phyloP scores from a whole-genome alignment of 305 asterid genomes.

The Caryopteris hybrid region DNA sequence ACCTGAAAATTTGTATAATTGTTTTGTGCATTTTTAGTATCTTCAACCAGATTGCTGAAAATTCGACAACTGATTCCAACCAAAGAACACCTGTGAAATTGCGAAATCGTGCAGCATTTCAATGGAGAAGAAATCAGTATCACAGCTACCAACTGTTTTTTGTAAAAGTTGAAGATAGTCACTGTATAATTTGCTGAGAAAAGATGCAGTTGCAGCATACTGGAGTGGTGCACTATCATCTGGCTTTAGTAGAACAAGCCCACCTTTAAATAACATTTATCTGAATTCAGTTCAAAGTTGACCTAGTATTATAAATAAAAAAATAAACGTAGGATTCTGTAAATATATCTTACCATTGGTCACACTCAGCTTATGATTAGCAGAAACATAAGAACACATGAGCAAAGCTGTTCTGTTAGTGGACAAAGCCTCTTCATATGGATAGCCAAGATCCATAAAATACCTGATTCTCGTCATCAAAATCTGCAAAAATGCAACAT shows the following conservation, averaged over 20 bases:
- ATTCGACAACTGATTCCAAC: too few relatives aligned
- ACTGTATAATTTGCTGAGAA: slow-evolving; percentile 54
- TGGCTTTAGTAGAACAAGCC: slow-evolving; percentile 41
- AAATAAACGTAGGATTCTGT: too few relatives aligned
- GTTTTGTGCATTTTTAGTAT: too few relatives aligned
- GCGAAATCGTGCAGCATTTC: slow-evolving; percentile 37
- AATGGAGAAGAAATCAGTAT: slow-evolving; percentile 23
- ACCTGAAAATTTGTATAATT: slow-evolving; percentile 23
- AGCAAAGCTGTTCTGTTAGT: slow-evolving; percentile 45
- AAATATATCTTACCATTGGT: slow-evolving; percentile 35
- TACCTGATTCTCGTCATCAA: slow-evolving; percentile 48
- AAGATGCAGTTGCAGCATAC: slow-evolving; percentile 54
- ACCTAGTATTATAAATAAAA: too few relatives aligned
- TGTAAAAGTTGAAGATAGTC: slow-evolving; percentile 50
- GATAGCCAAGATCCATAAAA: slow-evolving; percentile 58
- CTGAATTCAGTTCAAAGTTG: neutral
- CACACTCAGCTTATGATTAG: slow-evolving; percentile 19
- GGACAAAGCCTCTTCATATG: slow-evolving; percentile 45
- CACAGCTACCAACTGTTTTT: slow-evolving; percentile 28
- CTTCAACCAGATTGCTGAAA: too few relatives aligned
- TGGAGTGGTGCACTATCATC: slow-evolving; percentile 36
- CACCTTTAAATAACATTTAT: slow-evolving; percentile 27
- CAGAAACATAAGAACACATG: slow-evolving; percentile 46
- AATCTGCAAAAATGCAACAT: slow-evolving; percentile 38
- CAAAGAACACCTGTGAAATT: slow-evolving; percentile 34